Conservation (phyloP, 2,329 filamentous ascomycete genomes). For the Dendrostoma leiphaemia region DNA sequence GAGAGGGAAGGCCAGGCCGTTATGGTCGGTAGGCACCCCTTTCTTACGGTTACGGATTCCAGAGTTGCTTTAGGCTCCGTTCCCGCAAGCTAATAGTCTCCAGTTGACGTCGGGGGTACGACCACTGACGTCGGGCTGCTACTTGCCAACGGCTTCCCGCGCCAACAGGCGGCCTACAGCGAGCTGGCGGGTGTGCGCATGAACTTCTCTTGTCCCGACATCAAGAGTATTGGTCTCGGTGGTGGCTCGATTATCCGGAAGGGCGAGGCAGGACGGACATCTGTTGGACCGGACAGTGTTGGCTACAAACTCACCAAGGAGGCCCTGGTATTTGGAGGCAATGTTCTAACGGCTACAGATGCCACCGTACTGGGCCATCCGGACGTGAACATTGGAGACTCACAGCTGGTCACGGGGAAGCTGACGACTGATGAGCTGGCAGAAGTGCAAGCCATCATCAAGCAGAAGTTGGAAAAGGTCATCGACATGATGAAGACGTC, state of each 20-base stretch:
- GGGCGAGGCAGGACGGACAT: slow-evolving; percentile 27
- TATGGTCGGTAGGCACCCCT: too few species aligned
- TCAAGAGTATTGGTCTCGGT: slow-evolving; percentile 40
- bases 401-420: slow-evolving; percentile 24
- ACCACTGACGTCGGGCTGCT: slow-evolving; percentile 51
- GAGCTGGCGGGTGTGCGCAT: slow-evolving; percentile 45
- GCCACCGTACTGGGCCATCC: slow-evolving; percentile 42
- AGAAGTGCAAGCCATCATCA: slow-evolving; percentile 15
- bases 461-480: slow-evolving; percentile 22
- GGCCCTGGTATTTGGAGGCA: slow-evolving; percentile 45
- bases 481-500: slow-evolving; percentile 28
- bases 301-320: slow-evolving; percentile 44
- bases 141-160: slow-evolving; percentile 45
- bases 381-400: slow-evolving; percentile 40
- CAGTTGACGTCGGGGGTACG: slow-evolving; percentile 54
- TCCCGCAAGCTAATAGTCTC: too few species aligned
- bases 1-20: slow-evolving; percentile 1
- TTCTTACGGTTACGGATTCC: too few species aligned
- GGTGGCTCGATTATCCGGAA: slow-evolving; percentile 39
- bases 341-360: slow-evolving; percentile 48
- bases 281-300: slow-evolving; percentile 50
- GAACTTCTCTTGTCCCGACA: slow-evolving; percentile 36
- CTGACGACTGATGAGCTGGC: slow-evolving; percentile 32
- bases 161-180: slow-evolving; percentile 43
- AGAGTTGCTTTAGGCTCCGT: too few species aligned